A percentile compares a stretch with the other conserved stretches of the same genome.
These are phyloP conservation scores for Rhododendron williamsianum DNA, from an alignment of 148 eudicot genomes.

Conservation along the genomic window DNA sequence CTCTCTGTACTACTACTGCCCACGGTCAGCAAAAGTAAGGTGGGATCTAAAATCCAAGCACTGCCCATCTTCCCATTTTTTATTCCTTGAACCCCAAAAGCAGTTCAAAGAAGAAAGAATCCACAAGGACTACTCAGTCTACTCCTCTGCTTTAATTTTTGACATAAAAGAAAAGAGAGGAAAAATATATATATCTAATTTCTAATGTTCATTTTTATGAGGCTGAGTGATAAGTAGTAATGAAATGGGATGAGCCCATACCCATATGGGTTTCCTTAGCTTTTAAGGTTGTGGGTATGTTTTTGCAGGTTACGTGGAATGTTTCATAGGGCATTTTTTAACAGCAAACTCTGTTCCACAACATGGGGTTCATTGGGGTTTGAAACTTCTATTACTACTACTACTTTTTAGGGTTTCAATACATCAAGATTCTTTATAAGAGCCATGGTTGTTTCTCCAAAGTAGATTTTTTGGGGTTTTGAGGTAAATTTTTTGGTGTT, in stretches of 20 bases:
- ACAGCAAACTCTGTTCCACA: background rate
- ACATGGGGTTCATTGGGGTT: background rate
- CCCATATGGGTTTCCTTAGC: background rate
- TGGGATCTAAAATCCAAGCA: slow-evolving; percentile 9
- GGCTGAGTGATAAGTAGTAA: background rate
- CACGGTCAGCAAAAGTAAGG: slow-evolving; percentile 11
- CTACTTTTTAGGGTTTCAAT: background rate
- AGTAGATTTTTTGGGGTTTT: slow-evolving; percentile 26
- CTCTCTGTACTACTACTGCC: background rate
- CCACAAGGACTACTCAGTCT: background rate
- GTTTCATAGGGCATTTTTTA: background rate
- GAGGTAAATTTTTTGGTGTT: slow-evolving; percentile 3
- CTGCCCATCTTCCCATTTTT: slow-evolving; percentile 1
- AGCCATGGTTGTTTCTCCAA: slow-evolving; percentile 16
- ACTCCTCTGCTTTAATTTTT: background rate
- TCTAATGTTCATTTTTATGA: background rate
- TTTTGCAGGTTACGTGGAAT: background rate
- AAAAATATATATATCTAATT: background rate
- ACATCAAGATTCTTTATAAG: background rate
- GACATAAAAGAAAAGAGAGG: background rate
- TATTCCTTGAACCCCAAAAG: background rate
- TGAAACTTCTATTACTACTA: background rate
- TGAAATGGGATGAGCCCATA: background rate
- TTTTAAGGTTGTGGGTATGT: background rate
- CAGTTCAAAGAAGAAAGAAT: background rate